Base-by-base conservation (phyloP, 768 basidiomycete species). In the Cyclocybe cylindracea region DNA sequence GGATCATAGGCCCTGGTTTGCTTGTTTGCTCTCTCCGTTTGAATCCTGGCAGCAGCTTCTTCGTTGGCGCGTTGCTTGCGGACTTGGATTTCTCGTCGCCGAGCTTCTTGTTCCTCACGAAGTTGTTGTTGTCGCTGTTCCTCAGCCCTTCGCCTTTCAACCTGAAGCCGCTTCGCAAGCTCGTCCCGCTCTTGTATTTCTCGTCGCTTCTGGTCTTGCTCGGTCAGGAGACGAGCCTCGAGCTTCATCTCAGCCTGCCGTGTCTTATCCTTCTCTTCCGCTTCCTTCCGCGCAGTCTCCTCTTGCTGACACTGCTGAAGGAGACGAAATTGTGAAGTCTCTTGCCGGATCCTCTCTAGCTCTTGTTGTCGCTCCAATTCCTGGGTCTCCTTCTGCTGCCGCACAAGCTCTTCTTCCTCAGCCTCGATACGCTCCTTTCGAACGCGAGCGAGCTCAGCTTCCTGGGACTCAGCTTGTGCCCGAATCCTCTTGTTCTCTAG, bases 11-110 rank as follows among this genome's bases (percentile, higher is more conserved):
- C 16, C 16, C 16, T 16, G 16, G 16, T 16, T 16, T 16, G 16
- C 16, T 16, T 16, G 16, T 16, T 16, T 16, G 16, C 16, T 16
- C 16, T 16, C 16, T 16, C 16, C 13, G 64, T 60, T 32, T 54
- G 60, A n/a, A 71, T 66, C 40, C 55, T 62, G 10, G 59, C 49
- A 5, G 63, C 67, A 35, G 64, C 60, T 41, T 72, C 66, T 7
- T 60, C 40, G 39, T 48, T 66, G 8, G 61, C 62, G 32, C 61
- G 70, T 38, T 59, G 64, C 53, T 71, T 72, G 43, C 67, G 62
- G 10, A 54, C 55, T 48, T 60, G 58, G 3, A 73, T 48, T 44
- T 66, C 59, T 50, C 66, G 61, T 33, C 69, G 59, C 46, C 60
- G 66, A 33, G 59, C 62, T 33, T 64, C 64, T 42, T 70, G 68